Evolutionary conservation across 2,329 filamentous ascomycete genomes (phyloP).

Genomic region (Aureobasidium sp.): DNA sequence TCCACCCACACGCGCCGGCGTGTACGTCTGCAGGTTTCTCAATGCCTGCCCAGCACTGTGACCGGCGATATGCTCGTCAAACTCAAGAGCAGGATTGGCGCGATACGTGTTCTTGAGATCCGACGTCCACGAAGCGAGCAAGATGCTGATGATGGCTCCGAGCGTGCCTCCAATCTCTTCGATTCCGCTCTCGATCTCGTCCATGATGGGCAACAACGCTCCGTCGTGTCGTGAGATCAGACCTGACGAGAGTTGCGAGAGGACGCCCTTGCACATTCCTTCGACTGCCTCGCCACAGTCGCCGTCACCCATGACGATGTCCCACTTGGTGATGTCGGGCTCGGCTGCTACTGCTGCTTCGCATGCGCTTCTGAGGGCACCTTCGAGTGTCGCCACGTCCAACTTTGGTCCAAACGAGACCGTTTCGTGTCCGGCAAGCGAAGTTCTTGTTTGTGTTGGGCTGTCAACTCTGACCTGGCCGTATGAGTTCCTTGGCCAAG

Average conservation of each 20-base stretch:
- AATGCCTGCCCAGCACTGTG: constrained; percentile 30
- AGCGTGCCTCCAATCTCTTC: constrained; percentile 31
- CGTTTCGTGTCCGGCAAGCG: not conserved
- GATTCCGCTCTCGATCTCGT: constrained; percentile 26
- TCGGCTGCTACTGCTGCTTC: constrained; percentile 47
- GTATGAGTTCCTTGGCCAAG: constrained; percentile 44
- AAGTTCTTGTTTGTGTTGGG: not conserved
- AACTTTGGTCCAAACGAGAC: constrained; percentile 16
- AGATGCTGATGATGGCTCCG: constrained; percentile 29
- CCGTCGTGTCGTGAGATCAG: constrained; percentile 15
- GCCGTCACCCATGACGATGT: constrained; percentile 56
- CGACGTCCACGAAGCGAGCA: constrained; percentile 30
- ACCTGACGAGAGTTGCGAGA: constrained; percentile 20
- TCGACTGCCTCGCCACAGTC: constrained; percentile 54
- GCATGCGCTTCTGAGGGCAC: constrained; percentile 34
- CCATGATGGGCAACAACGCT: constrained; percentile 25
- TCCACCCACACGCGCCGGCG: constrained; percentile 26
- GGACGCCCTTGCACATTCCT: constrained; percentile 27
- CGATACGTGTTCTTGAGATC: constrained; percentile 28
- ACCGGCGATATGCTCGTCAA: constrained; percentile 20
- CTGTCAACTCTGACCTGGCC: not conserved
- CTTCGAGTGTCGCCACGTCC: constrained; percentile 25
- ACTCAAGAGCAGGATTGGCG: constrained; percentile 17
- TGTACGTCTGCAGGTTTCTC: constrained; percentile 34
- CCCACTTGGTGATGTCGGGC: constrained; percentile 54